A percentile compares a stretch with the other conserved stretches of the same genome.
phyloP scores from a whole-genome alignment of 75 land plant species.

The Isoetes taiwanensis region DNA sequence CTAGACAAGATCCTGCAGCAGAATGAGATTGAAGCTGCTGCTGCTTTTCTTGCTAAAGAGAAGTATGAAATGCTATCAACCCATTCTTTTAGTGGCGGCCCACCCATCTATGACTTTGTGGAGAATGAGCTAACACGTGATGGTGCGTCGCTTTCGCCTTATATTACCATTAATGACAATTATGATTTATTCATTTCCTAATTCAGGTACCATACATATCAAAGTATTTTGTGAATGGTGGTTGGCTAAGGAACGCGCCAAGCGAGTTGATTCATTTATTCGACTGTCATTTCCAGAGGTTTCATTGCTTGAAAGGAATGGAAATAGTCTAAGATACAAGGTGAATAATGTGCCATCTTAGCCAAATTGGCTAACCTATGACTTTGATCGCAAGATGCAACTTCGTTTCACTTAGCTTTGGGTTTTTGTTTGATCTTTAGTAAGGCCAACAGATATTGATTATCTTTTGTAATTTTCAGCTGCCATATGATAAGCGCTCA shows the following conservation, averaged over 20 bases:
- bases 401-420: not conserved
- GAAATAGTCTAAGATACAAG: constrained; percentile 56
- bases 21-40: constrained; percentile 37
- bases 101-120: constrained; percentile 27
- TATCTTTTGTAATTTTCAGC: constrained; percentile 27
- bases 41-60: constrained; percentile 36
- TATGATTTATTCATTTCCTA: not conserved
- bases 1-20: constrained; percentile 42
- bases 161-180: not conserved
- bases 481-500: constrained; percentile 37
- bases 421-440: constrained; percentile 4
- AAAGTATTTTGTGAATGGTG: constrained; percentile 71
- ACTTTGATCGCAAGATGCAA: not conserved
- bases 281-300: constrained; percentile 60
- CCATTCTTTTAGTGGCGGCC: constrained; percentile 16
- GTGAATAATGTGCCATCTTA: constrained; percentile 16
- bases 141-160: constrained; percentile 23
- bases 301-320: constrained; percentile 45
- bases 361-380: not conserved
- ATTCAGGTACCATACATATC: constrained; percentile 47
- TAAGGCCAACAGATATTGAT: not conserved
- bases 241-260: constrained; percentile 44
- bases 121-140: constrained; percentile 50
- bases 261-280: constrained; percentile 47
- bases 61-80: constrained; percentile 22